phyloP scores from a whole-genome alignment of 2,329 filamentous ascomycete species.

The Apiospora sp. region DNA sequence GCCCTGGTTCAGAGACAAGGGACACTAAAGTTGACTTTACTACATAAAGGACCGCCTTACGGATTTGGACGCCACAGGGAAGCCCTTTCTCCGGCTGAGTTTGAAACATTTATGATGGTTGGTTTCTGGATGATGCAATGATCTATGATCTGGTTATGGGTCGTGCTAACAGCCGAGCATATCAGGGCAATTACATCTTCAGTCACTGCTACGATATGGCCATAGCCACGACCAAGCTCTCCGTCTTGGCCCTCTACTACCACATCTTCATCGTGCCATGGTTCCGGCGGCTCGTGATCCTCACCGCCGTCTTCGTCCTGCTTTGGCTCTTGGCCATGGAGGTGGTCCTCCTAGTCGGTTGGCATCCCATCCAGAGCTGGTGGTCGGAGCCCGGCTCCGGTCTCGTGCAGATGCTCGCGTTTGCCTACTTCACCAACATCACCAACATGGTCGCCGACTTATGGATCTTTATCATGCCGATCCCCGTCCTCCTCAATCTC shows the following conservation, averaged over 20 bases:
- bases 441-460: slow-evolving; percentile 38
- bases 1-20: not conserved
- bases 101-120: slow-evolving; percentile 35
- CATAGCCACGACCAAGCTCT: slow-evolving; percentile 40
- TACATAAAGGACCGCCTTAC: slow-evolving; percentile 32
- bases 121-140: not conserved
- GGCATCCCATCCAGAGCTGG: slow-evolving; percentile 37
- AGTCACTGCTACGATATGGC: slow-evolving; percentile 40
- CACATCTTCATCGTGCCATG: slow-evolving; percentile 34
- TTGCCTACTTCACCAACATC: slow-evolving; percentile 39
- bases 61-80: slow-evolving; percentile 38
- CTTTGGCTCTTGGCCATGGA: slow-evolving; percentile 39
- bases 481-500: slow-evolving; percentile 36
- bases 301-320: slow-evolving; percentile 31
- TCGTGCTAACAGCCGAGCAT: no score
- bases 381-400: slow-evolving; percentile 37
- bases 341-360: slow-evolving; percentile 36
- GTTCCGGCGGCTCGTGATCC: slow-evolving; percentile 31
- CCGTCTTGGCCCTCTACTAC: slow-evolving; percentile 39
- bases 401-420: slow-evolving; percentile 31
- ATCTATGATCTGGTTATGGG: not conserved
- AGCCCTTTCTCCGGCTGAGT: slow-evolving; percentile 30
- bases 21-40: not conserved
- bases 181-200: slow-evolving; percentile 40
- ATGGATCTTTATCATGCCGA: slow-evolving; percentile 40